These are phyloP conservation scores for Rhynchospora pubera DNA, from an alignment of 176 grass and related monocot species.

Conservation along the genomic window DNA sequence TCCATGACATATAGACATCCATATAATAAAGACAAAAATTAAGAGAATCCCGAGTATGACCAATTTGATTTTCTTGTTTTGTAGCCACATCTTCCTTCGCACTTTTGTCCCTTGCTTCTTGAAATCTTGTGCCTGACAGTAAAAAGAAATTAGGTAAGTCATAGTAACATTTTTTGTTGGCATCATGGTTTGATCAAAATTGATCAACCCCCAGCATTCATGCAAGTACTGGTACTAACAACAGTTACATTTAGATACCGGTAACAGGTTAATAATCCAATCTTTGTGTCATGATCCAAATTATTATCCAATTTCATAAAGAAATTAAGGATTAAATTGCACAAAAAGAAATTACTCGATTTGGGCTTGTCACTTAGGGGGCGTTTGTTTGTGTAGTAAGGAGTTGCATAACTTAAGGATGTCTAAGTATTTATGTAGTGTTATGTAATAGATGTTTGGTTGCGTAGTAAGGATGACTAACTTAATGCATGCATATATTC, in stretches of 20 bases:
- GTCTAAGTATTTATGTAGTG: too few relatives aligned
- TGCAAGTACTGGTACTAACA: background rate
- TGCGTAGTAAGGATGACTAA: too few relatives aligned
- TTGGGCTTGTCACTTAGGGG: too few relatives aligned
- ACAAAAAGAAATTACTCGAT: too few relatives aligned
- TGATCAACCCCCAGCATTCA: background rate
- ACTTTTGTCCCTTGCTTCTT: conserved; percentile 79
- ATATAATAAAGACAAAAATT: conserved; percentile 73
- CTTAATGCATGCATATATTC: too few relatives aligned
- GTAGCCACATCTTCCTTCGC: conserved; percentile 84
- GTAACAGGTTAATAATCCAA: background rate
- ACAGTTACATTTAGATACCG: background rate
- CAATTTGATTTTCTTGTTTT: conserved; percentile 93
- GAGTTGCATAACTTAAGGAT: too few relatives aligned
- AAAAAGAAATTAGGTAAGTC: background rate
- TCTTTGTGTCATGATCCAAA: background rate
- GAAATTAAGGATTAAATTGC: too few relatives aligned
- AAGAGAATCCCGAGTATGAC: conserved; percentile 71
- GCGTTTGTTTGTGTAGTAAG: too few relatives aligned
- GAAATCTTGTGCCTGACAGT: conserved; percentile 76
- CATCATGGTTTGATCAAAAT: background rate
- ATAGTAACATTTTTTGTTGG: background rate
- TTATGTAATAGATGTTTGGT: too few relatives aligned
- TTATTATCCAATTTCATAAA: too few relatives aligned
- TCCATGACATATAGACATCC: conserved; percentile 87